These are phyloP conservation scores for Corylus heterophylla DNA, from an alignment of 306 rosid genomes.

Conservation along the genomic window DNA sequence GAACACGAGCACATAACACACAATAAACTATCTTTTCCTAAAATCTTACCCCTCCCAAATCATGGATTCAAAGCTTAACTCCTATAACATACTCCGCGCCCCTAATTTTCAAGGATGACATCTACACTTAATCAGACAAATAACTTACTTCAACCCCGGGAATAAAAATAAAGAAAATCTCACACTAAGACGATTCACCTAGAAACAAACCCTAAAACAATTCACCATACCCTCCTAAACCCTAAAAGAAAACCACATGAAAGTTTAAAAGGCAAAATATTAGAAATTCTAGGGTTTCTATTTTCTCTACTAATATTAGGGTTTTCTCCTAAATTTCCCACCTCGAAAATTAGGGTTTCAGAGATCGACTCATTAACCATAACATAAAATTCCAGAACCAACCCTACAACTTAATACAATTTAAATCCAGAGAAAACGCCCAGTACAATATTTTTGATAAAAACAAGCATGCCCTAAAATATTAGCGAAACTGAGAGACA, in stretches of 20 bases:
- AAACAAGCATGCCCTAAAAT: background rate
- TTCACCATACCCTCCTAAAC: background rate
- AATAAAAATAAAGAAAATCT: background rate
- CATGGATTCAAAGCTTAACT: background rate
- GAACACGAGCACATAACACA: background rate
- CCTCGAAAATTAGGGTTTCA: background rate
- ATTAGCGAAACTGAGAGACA: background rate
- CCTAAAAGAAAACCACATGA: background rate
- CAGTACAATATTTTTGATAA: background rate
- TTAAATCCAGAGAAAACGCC: background rate
- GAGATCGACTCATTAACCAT: background rate
- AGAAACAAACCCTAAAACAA: background rate
- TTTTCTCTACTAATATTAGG: background rate
- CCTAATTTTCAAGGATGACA: background rate
- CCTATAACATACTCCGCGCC: background rate
- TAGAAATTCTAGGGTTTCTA: background rate
- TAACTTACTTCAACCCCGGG: background rate
- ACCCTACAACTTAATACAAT: background rate
- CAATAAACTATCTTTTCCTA: background rate
- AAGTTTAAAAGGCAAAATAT: background rate
- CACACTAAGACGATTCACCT: background rate
- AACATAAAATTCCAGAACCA: background rate
- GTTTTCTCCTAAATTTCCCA: background rate
- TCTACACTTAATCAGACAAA: background rate
- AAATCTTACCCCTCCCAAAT: no score